phyloP scores from a whole-genome alignment of 257 asterid genomes.

The Lycium ferocissimum region DNA sequence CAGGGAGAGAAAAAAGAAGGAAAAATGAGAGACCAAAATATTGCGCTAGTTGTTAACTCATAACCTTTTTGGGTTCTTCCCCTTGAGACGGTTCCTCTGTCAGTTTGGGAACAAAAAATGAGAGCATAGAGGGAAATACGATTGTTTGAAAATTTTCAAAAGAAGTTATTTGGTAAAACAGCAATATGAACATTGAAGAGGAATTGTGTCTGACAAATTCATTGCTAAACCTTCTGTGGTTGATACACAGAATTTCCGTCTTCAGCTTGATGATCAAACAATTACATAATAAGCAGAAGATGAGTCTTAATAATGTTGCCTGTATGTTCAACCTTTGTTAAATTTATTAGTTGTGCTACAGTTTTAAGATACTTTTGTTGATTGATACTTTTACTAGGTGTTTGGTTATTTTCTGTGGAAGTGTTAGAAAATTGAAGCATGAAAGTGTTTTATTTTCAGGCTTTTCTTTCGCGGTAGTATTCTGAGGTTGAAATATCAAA shows the following conservation, averaged over 20 bases:
- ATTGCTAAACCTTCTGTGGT: background rate
- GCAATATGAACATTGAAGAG: background rate
- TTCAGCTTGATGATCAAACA: background rate
- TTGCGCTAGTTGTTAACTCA: background rate
- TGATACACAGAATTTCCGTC: background rate
- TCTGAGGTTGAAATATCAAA: background rate
- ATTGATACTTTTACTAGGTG: background rate
- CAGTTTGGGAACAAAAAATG: background rate
- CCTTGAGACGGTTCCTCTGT: conserved; percentile 1
- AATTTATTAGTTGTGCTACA: background rate
- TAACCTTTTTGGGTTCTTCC: background rate
- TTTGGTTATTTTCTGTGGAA: background rate
- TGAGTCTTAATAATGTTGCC: background rate
- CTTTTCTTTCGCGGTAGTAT: background rate
- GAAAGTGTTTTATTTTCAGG: background rate
- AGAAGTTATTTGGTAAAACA: background rate
- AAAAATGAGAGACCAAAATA: background rate
- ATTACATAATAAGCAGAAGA: background rate
- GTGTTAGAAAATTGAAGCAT: conserved; percentile 20
- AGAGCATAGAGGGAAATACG: background rate
- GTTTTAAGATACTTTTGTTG: background rate
- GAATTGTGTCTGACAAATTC: background rate
- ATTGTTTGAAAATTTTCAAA: background rate
- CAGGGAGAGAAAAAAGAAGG: background rate
- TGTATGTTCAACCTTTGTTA: background rate